Percentiles rank a stretch among this genome's conserved stretches.
These are phyloP conservation scores for Colletotrichum chrysophilum DNA, from an alignment of 2,329 filamentous ascomycete species.

Conservation along the genomic window DNA sequence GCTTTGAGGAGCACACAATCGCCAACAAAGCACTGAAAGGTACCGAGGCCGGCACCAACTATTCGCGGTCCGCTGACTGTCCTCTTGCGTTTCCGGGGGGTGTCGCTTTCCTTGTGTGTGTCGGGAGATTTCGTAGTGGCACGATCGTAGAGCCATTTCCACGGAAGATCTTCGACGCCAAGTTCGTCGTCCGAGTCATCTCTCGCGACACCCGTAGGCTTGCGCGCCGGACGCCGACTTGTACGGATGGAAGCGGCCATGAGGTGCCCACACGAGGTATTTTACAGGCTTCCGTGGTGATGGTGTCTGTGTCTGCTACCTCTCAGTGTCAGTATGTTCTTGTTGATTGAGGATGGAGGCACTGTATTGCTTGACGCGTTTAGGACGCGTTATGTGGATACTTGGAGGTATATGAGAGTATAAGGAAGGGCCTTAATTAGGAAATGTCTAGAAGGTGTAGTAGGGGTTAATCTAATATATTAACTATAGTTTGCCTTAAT, in stretches of 20 bases:
- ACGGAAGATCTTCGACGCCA: conserved; percentile 72
- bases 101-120: not conserved
- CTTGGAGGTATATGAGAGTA: too few species aligned
- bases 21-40: conserved; percentile 80
- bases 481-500: too few species aligned
- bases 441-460: too few species aligned
- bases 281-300: not conserved
- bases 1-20: conserved; percentile 89
- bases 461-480: too few species aligned
- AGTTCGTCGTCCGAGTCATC: conserved; percentile 92
- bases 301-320: not conserved
- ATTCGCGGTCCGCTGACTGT: conserved; percentile 47
- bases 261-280: not conserved
- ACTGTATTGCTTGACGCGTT: not conserved
- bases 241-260: not conserved
- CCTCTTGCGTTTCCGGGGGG: not conserved
- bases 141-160: conserved; percentile 78
- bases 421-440: too few species aligned
- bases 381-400: not conserved
- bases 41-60: conserved; percentile 81
- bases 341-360: not conserved
- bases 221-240: not conserved
- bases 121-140: conserved; percentile 18
- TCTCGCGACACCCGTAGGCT: conserved; percentile 61
- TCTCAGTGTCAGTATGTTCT: not conserved